phyloP scores from a whole-genome alignment of 169 alveolate genomes.

The Plasmodium sp. region DNA sequence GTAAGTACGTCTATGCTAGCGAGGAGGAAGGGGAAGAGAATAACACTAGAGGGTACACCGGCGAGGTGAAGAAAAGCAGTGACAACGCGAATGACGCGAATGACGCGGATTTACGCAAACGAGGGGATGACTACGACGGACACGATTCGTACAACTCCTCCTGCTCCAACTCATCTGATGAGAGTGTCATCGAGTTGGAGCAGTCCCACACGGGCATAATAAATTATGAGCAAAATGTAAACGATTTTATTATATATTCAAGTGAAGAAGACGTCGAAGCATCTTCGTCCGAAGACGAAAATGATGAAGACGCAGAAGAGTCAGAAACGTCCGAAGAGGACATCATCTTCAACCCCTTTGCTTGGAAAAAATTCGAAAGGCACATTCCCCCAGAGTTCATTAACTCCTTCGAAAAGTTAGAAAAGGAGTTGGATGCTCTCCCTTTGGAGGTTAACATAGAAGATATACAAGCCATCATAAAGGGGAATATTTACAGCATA shows the following conservation, averaged over 20 bases:
- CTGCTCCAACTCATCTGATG: neutral
- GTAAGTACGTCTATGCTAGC: conserved; percentile 26
- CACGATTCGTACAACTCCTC: neutral
- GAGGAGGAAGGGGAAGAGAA: conserved; percentile 19
- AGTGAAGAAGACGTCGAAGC: conserved; percentile 52
- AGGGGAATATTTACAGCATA: conserved; percentile 25
- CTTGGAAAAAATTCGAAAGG: conserved; percentile 69
- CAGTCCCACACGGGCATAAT: neutral
- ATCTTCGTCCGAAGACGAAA: conserved; percentile 10
- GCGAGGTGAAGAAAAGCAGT: neutral
- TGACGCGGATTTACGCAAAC: neutral
- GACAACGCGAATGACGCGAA: neutral
- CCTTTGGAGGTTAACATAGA: conserved; percentile 50
- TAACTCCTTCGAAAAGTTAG: conserved; percentile 28
- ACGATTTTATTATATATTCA: conserved; percentile 39
- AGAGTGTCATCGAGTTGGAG: conserved; percentile 2
- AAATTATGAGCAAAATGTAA: neutral
- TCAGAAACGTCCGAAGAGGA: conserved; percentile 37
- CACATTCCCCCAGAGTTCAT: conserved; percentile 57
- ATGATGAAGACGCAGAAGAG: conserved; percentile 3
- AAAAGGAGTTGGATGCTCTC: conserved; percentile 56
- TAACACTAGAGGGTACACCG: neutral
- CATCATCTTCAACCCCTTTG: conserved; percentile 58
- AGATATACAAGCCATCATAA: conserved; percentile 56
- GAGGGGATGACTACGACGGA: neutral